phyloP scores from a whole-genome alignment of 129 eudicot species.

The Flaveria bidentis region DNA sequence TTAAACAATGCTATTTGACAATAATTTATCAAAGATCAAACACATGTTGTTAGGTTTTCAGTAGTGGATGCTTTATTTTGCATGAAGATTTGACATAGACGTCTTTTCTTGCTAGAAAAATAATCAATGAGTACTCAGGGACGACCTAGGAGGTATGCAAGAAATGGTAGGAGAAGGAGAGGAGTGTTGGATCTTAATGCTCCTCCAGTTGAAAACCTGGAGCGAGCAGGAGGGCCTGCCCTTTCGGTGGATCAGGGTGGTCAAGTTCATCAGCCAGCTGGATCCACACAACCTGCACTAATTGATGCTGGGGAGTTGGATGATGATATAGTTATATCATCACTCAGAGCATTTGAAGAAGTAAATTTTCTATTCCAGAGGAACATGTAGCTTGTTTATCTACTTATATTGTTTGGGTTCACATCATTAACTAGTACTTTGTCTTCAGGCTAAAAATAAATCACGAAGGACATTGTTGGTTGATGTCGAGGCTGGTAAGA shows the following conservation, averaged over 20 bases:
- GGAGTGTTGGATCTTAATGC: conserved; percentile 59
- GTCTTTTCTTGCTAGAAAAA: conserved; percentile 2
- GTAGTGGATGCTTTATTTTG: not conserved
- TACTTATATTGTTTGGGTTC: not conserved
- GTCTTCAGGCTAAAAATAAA: conserved; percentile 62
- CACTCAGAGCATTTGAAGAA: conserved; percentile 79
- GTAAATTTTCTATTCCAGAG: conserved; percentile 36
- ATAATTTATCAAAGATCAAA: not conserved
- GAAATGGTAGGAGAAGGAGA: conserved; percentile 49
- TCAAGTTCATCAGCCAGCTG: conserved; percentile 31
- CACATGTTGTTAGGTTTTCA: not conserved
- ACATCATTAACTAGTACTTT: conserved; percentile 6
- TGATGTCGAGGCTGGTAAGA: conserved; percentile 69
- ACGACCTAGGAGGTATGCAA: conserved; percentile 39
- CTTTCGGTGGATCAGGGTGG: conserved; percentile 25
- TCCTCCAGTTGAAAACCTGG: conserved; percentile 47
- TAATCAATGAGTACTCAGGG: conserved; percentile 54
- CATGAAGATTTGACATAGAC: not conserved
- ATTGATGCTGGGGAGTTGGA: conserved; percentile 74
- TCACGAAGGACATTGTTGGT: conserved; percentile 54
- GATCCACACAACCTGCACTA: conserved; percentile 39
- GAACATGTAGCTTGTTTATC: conserved; percentile 6
- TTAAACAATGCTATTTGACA: not conserved
- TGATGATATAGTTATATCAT: conserved; percentile 74
- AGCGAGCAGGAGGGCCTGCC: conserved; percentile 43